phyloP scores from a whole-genome alignment of 768 basidiomycete species.

The Tephrocybe rancida region DNA sequence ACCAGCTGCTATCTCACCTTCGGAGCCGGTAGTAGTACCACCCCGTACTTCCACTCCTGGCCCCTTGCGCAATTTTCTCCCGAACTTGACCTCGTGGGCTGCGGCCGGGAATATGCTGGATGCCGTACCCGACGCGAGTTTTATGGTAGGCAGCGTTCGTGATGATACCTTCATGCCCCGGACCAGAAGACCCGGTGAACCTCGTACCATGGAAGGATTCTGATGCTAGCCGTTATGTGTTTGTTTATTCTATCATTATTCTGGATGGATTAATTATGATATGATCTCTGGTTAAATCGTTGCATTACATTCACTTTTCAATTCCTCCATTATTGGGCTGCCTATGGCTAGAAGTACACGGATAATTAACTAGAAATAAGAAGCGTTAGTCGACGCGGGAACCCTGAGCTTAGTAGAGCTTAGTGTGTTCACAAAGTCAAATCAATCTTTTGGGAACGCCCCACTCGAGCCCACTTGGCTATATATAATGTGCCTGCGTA shows the following conservation, averaged over 20 bases:
- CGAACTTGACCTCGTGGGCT: constrained; percentile 30
- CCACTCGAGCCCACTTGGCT: background rate
- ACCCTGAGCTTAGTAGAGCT: too few species aligned
- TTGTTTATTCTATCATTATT: background rate
- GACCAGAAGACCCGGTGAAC: constrained; percentile 18
- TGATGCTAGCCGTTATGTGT: constrained; percentile 11
- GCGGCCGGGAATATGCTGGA: constrained; percentile 28
- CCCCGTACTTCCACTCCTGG: constrained; percentile 14
- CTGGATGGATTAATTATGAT: background rate
- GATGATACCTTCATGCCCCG: constrained; percentile 35
- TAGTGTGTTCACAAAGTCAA: too few species aligned
- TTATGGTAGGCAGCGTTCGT: constrained; percentile 34
- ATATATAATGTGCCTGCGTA: background rate
- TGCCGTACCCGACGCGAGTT: constrained; percentile 26
- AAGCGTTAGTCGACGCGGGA: too few species aligned
- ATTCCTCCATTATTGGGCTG: too few species aligned
- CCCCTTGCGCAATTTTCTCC: constrained; percentile 19
- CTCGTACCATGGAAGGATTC: constrained; percentile 28
- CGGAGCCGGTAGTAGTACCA: constrained; percentile 11
- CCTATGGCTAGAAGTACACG: too few species aligned
- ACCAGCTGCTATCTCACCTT: constrained; percentile 19
- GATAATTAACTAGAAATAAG: too few species aligned
- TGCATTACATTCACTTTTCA: too few species aligned
- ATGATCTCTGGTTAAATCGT: too few species aligned
- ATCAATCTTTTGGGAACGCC: too few species aligned